phyloP scores from a whole-genome alignment of 306 rosid species.

The Pyrus communis region DNA sequence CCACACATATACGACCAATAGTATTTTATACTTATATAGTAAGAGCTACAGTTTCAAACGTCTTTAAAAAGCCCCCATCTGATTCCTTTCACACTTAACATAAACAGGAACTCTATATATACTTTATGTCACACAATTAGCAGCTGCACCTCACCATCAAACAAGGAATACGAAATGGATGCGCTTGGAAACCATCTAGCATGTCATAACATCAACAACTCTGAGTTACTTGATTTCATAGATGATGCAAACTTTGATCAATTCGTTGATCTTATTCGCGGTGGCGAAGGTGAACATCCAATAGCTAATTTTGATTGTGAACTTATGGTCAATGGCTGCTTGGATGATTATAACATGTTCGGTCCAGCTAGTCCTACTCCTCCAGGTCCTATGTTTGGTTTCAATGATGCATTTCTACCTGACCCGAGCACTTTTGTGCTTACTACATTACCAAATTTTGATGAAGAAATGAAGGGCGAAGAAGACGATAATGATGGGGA shows the following conservation, averaged over 20 bases:
- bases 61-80: background rate
- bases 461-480: constrained; percentile 13
- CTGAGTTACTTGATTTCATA: constrained; percentile 49
- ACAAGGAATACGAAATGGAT: constrained; percentile 18
- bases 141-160: too few relatives aligned
- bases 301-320: constrained; percentile 35
- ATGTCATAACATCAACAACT: constrained; percentile 19
- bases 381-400: background rate
- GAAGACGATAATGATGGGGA: constrained; percentile 28
- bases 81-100: constrained; percentile 24
- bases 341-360: constrained; percentile 27
- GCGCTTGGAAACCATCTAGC: constrained; percentile 7
- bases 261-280: constrained; percentile 62
- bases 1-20: too few relatives aligned
- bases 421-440: constrained; percentile 33
- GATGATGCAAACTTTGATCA: constrained; percentile 54
- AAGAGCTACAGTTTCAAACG: background rate
- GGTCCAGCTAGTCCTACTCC: constrained; percentile 1
- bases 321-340: constrained; percentile 35
- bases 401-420: constrained; percentile 1
- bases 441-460: constrained; percentile 40
- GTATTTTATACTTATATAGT: too few relatives aligned
- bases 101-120: background rate
- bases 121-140: background rate
- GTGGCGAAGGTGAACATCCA: constrained; percentile 25